Percentiles rank a stretch among this genome's conserved stretches.
phyloP scores from a whole-genome alignment of 495 filamentous ascomycete species.

The Usnea hakonensis region DNA sequence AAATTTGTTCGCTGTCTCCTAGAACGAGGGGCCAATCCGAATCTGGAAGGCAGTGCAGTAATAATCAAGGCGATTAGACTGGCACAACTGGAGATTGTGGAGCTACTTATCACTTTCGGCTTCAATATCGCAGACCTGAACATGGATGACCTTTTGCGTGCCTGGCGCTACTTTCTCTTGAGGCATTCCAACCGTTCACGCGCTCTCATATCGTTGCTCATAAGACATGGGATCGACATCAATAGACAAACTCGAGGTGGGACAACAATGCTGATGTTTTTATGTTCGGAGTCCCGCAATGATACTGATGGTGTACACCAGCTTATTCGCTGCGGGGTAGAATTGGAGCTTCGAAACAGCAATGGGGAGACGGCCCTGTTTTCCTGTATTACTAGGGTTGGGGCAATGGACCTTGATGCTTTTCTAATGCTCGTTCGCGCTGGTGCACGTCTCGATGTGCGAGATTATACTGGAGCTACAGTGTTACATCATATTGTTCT shows the following conservation, averaged over 20 bases:
- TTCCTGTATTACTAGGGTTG: not conserved
- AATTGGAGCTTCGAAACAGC: not conserved
- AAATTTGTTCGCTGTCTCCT: not conserved
- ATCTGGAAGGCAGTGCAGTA: not conserved
- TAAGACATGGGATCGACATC: too few species aligned
- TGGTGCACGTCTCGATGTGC: not conserved
- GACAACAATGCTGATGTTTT: too few species aligned
- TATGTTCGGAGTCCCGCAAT: too few species aligned
- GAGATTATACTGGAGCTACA: not conserved
- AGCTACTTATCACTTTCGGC: not conserved
- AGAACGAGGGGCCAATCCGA: not conserved
- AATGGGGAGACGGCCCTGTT: not conserved
- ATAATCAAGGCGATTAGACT: not conserved
- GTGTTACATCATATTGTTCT: not conserved
- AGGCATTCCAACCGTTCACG: too few species aligned
- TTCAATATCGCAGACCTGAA: too few species aligned
- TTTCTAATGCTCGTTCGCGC: not conserved
- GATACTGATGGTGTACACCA: too few species aligned
- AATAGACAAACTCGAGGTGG: too few species aligned
- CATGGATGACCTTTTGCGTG: too few species aligned
- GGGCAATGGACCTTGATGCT: not conserved
- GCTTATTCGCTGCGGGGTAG: not conserved
- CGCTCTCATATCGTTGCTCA: too few species aligned
- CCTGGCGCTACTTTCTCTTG: too few species aligned
- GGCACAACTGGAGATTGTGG: not conserved